phyloP scores from a whole-genome alignment of 495 filamentous ascomycete genomes.

The Aspergillus haitiensis region DNA sequence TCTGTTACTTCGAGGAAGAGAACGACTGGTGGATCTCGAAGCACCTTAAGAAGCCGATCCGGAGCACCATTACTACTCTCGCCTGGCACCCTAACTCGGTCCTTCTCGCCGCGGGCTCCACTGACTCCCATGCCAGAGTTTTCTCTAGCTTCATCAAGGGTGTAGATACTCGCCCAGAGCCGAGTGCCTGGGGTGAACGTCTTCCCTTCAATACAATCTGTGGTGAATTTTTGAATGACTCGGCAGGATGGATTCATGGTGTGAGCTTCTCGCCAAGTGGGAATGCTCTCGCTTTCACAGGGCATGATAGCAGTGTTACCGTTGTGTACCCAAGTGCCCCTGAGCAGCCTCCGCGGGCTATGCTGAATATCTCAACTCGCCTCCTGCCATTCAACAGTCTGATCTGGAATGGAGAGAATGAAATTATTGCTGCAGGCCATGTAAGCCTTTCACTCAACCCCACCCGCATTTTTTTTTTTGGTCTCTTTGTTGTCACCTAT shows the following conservation, averaged over 20 bases:
- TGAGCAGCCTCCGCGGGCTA: constrained; percentile 84
- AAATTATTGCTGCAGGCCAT: constrained; percentile 95
- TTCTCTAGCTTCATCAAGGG: constrained; percentile 97
- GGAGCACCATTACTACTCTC: constrained; percentile 90
- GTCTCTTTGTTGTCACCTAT: background rate
- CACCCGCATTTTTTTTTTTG: background rate
- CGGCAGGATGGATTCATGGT: constrained; percentile 93
- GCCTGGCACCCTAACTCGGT: constrained; percentile 98
- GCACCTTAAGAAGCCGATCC: constrained; percentile 97
- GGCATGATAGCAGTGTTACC: constrained; percentile 93
- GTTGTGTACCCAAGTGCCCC: constrained; percentile 92
- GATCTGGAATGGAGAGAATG: constrained; percentile 87
- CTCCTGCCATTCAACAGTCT: constrained; percentile 86
- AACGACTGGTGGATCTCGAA: constrained; percentile 99
- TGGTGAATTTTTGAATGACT: constrained; percentile 92
- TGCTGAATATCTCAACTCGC: constrained; percentile 85
- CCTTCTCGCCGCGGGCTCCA: constrained; percentile 87
- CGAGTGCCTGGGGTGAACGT: constrained; percentile 89
- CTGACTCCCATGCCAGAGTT: constrained; percentile 95
- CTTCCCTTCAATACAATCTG: constrained; percentile 98
- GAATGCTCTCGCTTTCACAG: constrained; percentile 84
- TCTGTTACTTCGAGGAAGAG: constrained; percentile 98
- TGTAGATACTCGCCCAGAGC: constrained; percentile 81
- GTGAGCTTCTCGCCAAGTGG: constrained; percentile 90
- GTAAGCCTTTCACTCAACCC: constrained; percentile 37